Base-by-base conservation (phyloP, 1,284 basidiomycete species). In the Ganoderma sinense region DNA sequence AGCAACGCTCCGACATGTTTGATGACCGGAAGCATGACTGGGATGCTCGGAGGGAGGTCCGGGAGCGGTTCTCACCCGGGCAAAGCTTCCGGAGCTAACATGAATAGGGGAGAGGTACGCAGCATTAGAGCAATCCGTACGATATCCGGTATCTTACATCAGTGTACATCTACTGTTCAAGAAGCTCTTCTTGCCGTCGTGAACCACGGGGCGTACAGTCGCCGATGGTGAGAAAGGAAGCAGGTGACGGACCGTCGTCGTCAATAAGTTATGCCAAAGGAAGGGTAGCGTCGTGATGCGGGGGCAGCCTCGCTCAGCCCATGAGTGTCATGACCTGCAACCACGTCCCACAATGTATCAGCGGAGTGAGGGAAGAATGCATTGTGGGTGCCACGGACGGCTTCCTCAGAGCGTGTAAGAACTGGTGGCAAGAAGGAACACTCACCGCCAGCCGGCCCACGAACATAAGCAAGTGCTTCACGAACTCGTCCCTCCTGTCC, bases 401-500 rank as follows among this genome's bases (percentile, higher is more conserved):
- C 53, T 16, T 10, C 26, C 23, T 55, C 5, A 31, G 13, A 31
- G 53, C 13, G 14, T 41, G 41, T 4, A 14, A 1, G 26, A 14
- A 36, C 36, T 36, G 6, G 2, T 36, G n/a, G 23, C n/a, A 20
- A 13, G 58, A 60, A 7, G 58, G 31, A n/a, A 55, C 14, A 67
- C 71, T 53, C 62, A 73, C 72, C 74, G 73, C 67, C 11, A 76
- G 65, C n/a, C 74, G 67, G 48, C 68, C 66, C 2, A 72, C 73
- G 41, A 75, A 76, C 40, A 69, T 63, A 20, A 75, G 55, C 64
- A 75, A 53, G n/a, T 73, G 69, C 53, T 65, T 61, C 64, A 78
- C 73, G 31, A 75, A 73, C 63, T 77, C 76, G 26, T 74, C 74
- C 23, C 69, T 65, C 20, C 66, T 45, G 60, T 79, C 77, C 16